These are phyloP conservation scores for Fagopyrum tataricum DNA, from an alignment of 148 eudicot genomes.

Conservation along the genomic window DNA sequence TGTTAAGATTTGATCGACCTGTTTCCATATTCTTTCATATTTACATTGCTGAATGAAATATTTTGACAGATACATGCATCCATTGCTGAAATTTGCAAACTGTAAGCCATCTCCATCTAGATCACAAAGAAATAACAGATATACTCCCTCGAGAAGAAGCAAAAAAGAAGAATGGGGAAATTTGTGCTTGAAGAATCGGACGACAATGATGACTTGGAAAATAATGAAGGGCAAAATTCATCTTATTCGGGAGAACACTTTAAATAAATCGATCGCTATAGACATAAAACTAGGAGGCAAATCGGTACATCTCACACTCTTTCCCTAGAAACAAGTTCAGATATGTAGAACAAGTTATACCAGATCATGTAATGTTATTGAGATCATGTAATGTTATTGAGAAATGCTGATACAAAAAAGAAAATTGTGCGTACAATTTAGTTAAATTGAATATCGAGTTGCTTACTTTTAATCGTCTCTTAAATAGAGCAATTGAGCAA, in stretches of 20 bases:
- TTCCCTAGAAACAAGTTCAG: constrained; percentile 35
- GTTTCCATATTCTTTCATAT: background rate
- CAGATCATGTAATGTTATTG: no score
- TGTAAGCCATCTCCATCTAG: constrained; percentile 26
- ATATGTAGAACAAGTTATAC: constrained; percentile 41
- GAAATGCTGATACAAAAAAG: background rate
- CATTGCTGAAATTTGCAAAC: constrained; percentile 53
- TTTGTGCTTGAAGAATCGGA: constrained; percentile 41
- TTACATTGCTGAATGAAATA: no score
- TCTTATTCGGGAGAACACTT: constrained; percentile 62
- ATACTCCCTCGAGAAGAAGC: constrained; percentile 10
- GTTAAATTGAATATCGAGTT: no score
- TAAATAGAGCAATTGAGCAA: no score
- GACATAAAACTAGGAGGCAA: constrained; percentile 26
- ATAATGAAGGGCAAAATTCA: constrained; percentile 23
- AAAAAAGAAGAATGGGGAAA: constrained; percentile 31
- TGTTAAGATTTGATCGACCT: background rate
- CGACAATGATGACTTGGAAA: constrained; percentile 53
- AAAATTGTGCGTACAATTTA: no score
- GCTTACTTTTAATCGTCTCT: no score
- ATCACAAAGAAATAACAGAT: constrained; percentile 1
- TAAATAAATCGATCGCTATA: constrained; percentile 34
- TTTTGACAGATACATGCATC: constrained; percentile 62
- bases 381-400: background rate
- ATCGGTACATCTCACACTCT: constrained; percentile 34